A percentile compares a stretch with the other conserved stretches of the same genome.
phyloP scores from a whole-genome alignment of 805 yeast genomes.

The Millerozyma miso region DNA sequence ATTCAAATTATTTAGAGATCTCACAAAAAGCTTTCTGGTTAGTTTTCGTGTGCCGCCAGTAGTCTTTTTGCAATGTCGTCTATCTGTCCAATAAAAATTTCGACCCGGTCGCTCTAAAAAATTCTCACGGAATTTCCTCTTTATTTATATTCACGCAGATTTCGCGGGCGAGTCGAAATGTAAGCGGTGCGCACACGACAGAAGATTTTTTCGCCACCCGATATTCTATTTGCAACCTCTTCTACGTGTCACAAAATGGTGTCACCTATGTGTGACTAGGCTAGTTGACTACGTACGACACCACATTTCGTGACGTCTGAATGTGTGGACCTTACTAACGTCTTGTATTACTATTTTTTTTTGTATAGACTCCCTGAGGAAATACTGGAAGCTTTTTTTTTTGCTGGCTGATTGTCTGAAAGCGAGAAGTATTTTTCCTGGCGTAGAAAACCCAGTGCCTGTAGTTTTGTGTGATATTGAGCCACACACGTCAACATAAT shows the following conservation, averaged over 20 bases:
- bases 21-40: neutral
- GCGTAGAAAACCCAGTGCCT: neutral
- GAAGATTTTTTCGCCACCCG: neutral
- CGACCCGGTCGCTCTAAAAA: neutral
- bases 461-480: too few species aligned
- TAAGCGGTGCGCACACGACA: neutral
- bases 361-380: too few species aligned
- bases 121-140: conserved; percentile 3
- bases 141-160: conserved; percentile 3
- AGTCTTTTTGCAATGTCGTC: neutral
- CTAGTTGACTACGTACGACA: neutral
- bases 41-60: neutral
- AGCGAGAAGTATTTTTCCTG: neutral
- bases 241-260: neutral
- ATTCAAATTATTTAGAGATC: neutral
- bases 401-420: neutral
- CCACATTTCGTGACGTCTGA: too few species aligned
- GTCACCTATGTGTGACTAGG: neutral
- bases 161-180: conserved; percentile 1
- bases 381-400: neutral
- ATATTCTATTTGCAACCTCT: neutral
- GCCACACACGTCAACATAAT: too few species aligned
- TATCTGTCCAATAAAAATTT: conserved; percentile 4
- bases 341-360: too few species aligned
- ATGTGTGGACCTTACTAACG: too few species aligned